Conservation (phyloP, 2,329 filamentous ascomycete species). For the Cadophora sp. region DNA sequence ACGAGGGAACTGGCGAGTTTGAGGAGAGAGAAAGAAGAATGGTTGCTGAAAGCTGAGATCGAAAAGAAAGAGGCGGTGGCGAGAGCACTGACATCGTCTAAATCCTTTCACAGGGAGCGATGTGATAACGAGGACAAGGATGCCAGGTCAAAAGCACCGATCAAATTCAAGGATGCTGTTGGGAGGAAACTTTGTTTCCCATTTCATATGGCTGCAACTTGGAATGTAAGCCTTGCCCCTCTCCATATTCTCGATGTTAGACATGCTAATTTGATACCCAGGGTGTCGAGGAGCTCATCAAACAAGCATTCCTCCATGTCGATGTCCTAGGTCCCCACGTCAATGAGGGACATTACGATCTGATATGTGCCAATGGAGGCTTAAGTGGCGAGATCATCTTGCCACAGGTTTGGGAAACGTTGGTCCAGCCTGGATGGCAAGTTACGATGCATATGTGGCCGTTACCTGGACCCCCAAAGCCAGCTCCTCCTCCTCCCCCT, state of each 20-base stretch:
- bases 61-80: background rate
- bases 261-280: conserved; percentile 44
- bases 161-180: conserved; percentile 90
- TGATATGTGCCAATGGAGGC: conserved; percentile 49
- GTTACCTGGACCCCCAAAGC: conserved; percentile 53
- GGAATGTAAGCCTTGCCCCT: conserved; percentile 49
- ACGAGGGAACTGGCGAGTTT: background rate
- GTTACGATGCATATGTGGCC: conserved; percentile 74
- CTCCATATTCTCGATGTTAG: background rate
- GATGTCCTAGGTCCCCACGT: conserved; percentile 17
- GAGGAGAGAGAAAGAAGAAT: conserved; percentile 5
- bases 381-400: conserved; percentile 84
- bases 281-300: conserved; percentile 68
- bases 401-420: conserved; percentile 80
- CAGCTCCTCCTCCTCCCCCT: background rate
- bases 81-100: background rate
- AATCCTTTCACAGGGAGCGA: background rate
- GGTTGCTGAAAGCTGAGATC: background rate
- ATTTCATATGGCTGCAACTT: conserved; percentile 80
- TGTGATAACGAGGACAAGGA: background rate
- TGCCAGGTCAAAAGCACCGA: conserved; percentile 53
- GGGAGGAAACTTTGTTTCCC: conserved; percentile 90
- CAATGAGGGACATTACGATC: conserved; percentile 18
- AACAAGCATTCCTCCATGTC: conserved; percentile 16
- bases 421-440: conserved; percentile 78